Conservation (phyloP, 371 early-diverging fungal genomes). For the Mortierella sp. region DNA sequence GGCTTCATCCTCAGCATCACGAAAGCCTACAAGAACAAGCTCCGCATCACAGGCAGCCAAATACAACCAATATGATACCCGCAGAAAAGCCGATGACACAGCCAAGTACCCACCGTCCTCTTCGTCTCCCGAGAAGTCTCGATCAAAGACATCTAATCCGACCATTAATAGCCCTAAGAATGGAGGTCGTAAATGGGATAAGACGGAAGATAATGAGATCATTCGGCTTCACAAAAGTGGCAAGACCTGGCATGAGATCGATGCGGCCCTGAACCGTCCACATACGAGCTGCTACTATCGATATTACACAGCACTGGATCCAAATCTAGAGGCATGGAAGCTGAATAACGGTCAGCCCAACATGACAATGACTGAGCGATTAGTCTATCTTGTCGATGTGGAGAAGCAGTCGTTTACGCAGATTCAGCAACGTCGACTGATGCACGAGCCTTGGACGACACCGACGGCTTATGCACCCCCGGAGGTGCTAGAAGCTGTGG, state of each 20-base stretch:
- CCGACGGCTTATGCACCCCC: slow-evolving; percentile 20
- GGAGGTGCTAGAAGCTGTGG: slow-evolving; percentile 4
- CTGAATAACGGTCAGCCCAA: slow-evolving; percentile 22
- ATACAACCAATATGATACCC: too few relatives aligned
- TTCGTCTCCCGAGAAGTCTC: too few relatives aligned
- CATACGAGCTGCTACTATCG: slow-evolving; percentile 24
- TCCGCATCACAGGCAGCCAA: too few relatives aligned
- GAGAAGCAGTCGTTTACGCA: slow-evolving; percentile 18
- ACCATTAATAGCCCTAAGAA: too few relatives aligned
- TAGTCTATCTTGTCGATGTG: slow-evolving; percentile 31
- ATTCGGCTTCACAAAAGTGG: slow-evolving; percentile 8
- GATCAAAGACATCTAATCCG: too few relatives aligned
- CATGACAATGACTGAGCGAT: slow-evolving; percentile 8
- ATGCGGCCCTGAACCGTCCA: slow-evolving; percentile 14
- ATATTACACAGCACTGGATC: slow-evolving; percentile 27
- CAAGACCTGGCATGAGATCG: slow-evolving; percentile 25
- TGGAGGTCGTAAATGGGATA: slow-evolving; percentile 13
- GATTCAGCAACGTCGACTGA: slow-evolving; percentile 16
- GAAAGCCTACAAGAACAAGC: too few relatives aligned
- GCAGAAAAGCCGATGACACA: too few relatives aligned
- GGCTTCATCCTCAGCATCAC: too few relatives aligned
- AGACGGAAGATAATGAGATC: slow-evolving; percentile 12
- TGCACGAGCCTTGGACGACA: slow-evolving; percentile 28
- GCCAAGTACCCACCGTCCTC: too few relatives aligned
- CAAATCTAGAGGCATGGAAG: slow-evolving; percentile 24